Percentiles rank a stretch among this genome's conserved stretches.
Evolutionary conservation across 2,329 filamentous ascomycete species (phyloP).

Genomic region (Cladophialophora exuberans): DNA sequence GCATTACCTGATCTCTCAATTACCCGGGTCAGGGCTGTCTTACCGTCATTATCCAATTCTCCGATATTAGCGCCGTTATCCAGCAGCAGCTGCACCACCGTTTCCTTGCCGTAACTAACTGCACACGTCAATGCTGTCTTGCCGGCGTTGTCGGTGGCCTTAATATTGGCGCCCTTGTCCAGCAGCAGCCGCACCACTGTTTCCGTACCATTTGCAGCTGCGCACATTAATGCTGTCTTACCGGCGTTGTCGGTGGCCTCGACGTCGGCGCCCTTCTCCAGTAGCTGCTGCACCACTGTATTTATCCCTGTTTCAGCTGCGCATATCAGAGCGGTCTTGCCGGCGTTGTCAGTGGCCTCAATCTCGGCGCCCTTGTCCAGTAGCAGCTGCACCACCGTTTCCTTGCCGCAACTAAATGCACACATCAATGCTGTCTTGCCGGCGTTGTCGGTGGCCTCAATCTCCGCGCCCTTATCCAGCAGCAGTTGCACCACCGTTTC

Average conservation of each 20-base stretch:
- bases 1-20: too few relatives aligned
- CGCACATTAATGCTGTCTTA: slow-evolving; percentile 4
- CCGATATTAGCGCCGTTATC: slow-evolving; percentile 31
- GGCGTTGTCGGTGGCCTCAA: not conserved
- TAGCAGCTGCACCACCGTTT: not conserved
- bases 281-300: slow-evolving; percentile 18
- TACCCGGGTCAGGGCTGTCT: not conserved
- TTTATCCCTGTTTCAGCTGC: slow-evolving; percentile 15
- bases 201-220: slow-evolving; percentile 19
- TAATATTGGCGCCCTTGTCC: slow-evolving; percentile 15
- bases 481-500: slow-evolving; percentile 13
- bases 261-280: slow-evolving; percentile 1
- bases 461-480: slow-evolving; percentile 13
- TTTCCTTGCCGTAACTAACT: slow-evolving; percentile 1
- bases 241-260: slow-evolving; percentile 10
- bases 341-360: not conserved
- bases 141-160: slow-evolving; percentile 4
- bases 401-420: slow-evolving; percentile 17
- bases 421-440: not conserved
- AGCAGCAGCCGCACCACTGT: slow-evolving; percentile 18
- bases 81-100: slow-evolving; percentile 26
- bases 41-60: slow-evolving; percentile 21
- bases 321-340: slow-evolving; percentile 9
- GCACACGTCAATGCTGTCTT: not conserved
- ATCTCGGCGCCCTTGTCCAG: not conserved